These are phyloP conservation scores for Fusarium sp. DNA, from an alignment of 2,329 filamentous ascomycete species.

Conservation along the genomic window DNA sequence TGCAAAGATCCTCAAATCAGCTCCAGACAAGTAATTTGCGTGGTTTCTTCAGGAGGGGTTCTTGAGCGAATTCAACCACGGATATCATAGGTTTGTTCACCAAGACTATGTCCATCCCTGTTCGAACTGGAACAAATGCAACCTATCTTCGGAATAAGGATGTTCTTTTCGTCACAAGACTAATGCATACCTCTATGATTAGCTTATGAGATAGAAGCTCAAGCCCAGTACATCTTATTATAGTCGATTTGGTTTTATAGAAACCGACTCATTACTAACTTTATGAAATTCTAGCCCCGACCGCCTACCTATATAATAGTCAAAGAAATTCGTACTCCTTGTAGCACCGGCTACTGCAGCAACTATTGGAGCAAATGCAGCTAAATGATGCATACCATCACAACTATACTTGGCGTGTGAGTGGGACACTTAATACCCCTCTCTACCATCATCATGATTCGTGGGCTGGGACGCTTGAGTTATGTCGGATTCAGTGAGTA, in stretches of 20 bases:
- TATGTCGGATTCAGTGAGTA: constrained; percentile 21
- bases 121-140: neutral
- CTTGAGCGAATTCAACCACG: constrained; percentile 9
- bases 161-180: neutral
- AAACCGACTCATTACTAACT: neutral
- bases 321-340: neutral
- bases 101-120: neutral
- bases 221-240: neutral
- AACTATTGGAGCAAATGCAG: constrained; percentile 35
- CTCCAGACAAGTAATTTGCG: constrained; percentile 11
- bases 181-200: neutral
- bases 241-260: neutral
- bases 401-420: constrained; percentile 24
- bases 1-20: constrained; percentile 15
- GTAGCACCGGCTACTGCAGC: neutral
- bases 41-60: constrained; percentile 9
- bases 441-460: constrained; percentile 26
- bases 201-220: neutral
- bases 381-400: constrained; percentile 44
- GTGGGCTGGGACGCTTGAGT: constrained; percentile 10
- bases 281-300: neutral
- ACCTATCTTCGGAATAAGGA: neutral
- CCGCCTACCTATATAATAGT: too few relatives aligned
- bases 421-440: constrained; percentile 23
- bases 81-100: neutral